A percentile compares a stretch with the other conserved stretches of the same genome.
Evolutionary conservation across 306 rosid genomes (phyloP).

Genomic region (Astragalus membranaceus): DNA sequence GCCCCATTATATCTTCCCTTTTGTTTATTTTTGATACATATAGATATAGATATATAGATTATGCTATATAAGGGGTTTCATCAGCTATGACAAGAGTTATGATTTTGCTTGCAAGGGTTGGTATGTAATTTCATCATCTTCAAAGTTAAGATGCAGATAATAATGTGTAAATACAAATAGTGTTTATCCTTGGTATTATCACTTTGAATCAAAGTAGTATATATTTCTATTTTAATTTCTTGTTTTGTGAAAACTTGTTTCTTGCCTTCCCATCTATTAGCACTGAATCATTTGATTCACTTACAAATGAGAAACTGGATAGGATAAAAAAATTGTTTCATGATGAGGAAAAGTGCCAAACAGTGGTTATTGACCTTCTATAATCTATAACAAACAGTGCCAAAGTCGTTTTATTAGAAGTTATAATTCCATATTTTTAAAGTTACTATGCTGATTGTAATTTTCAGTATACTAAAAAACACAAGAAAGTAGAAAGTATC

Average conservation of each 20-base stretch:
- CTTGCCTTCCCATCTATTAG: not conserved
- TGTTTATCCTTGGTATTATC: slow-evolving; percentile 18
- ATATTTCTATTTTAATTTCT: slow-evolving; percentile 25
- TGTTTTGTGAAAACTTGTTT: not conserved
- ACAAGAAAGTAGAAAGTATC: too few species aligned
- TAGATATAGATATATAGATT: slow-evolving; percentile 13
- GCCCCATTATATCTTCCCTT: slow-evolving; percentile 23
- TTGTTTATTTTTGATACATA: slow-evolving; percentile 21
- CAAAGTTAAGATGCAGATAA: slow-evolving; percentile 31
- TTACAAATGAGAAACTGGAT: too few species aligned
- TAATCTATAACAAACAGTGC: too few species aligned
- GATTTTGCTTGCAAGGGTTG: slow-evolving; percentile 31
- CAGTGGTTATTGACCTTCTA: too few species aligned
- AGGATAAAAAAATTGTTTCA: too few species aligned
- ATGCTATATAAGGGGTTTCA: slow-evolving; percentile 19
- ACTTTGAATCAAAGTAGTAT: slow-evolving; percentile 22
- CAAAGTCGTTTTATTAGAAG: too few species aligned
- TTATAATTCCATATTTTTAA: too few species aligned
- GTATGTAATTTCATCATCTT: slow-evolving; percentile 17
- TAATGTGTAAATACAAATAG: slow-evolving; percentile 48
- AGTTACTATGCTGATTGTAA: too few species aligned
- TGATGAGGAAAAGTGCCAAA: too few species aligned
- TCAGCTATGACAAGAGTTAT: slow-evolving; percentile 22
- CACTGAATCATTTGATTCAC: not conserved
- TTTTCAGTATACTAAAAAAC: too few species aligned